Evolutionary conservation across 108 stramenopile genomes (phyloP), one percentile per base, ranked within the genome.

Genomic region (Nitzschia sp.): DNA sequence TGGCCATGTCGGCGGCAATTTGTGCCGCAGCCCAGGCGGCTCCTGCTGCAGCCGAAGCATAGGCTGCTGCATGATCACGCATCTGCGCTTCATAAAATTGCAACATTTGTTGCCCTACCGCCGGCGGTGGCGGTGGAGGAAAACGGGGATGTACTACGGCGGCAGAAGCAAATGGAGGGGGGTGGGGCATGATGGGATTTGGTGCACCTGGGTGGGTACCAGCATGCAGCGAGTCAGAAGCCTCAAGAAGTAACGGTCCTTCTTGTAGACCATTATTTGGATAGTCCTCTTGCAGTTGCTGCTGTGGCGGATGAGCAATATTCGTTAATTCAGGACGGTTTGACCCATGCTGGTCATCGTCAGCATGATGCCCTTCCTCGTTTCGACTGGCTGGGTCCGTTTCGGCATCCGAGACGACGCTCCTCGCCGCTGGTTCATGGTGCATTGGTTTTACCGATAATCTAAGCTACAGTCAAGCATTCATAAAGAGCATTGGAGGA

Each of bases 61-160:
- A 92, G 42, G 88, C 88, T 60, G 84, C 85, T 0, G 91, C 91
- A 66, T 90, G 88, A 54, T 89, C 91, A 68, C 87, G 75, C 91
- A 92, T 92, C 46, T 79, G 85, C 19, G 77, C 74, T 74, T 92
- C 88, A 73, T 86, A 92, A 48, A 75, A 89, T 47, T 87, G 86
- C 48, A 75, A 42, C 42, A 82, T 76, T 29, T 36, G 59, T 15
- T 25, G 76, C 13, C 24, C 18, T 27, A 45, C 64, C 9, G 48
- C 30, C 25, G 30, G 32, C 24, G 47, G 64, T 30, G 49, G 64
- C 30, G 46, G 49, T 6, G 29, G 64, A 3, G 46, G 64, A 31
- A 46, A 2, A 24, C 23, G 46, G 17, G 29, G 36, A 46, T 17
- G 27, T 17, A n/a, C n/a, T n/a, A n/a, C n/a, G n/a, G 17, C 45